phyloP scores from a whole-genome alignment of 805 yeast genomes.

The Grigorovia humatica region DNA sequence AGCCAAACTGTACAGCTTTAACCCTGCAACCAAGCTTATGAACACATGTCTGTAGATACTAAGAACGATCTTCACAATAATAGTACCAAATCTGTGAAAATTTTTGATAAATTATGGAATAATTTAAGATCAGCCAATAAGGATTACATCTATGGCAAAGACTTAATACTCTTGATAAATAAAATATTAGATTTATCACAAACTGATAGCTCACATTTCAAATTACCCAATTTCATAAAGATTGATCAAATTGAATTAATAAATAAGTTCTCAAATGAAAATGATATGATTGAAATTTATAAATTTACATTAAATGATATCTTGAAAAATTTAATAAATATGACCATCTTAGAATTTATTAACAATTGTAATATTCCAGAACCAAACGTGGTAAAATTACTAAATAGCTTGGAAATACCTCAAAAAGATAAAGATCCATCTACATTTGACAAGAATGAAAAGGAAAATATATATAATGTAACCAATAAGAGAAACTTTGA shows the following conservation, averaged over 20 bases:
- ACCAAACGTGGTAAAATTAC: not conserved
- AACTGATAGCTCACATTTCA: not conserved
- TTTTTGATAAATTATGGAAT: slow-evolving; percentile 19
- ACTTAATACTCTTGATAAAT: slow-evolving; percentile 17
- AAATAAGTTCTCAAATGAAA: slow-evolving; percentile 22
- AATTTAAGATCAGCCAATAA: slow-evolving; percentile 11
- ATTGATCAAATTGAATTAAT: slow-evolving; percentile 10
- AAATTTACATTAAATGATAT: slow-evolving; percentile 23
- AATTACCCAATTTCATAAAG: not conserved
- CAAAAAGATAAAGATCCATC: no score
- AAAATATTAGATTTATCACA: not conserved
- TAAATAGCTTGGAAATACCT: no score
- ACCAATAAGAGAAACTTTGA: slow-evolving; percentile 15
- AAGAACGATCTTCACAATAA: not conserved
- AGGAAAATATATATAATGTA: slow-evolving; percentile 12
- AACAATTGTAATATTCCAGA: not conserved
- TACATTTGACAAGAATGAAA: no score
- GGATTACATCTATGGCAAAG: slow-evolving; percentile 21
- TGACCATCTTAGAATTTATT: slow-evolving; percentile 12
- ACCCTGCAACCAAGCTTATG: not conserved
- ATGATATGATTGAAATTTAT: slow-evolving; percentile 23
- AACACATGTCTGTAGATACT: not conserved
- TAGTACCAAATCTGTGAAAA: not conserved
- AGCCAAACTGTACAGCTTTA: not conserved
- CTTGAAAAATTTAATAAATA: slow-evolving; percentile 24